A percentile compares a stretch with the other conserved stretches of the same genome.
Conservation (phyloP, 805 yeast species). For the Yarrowia sp. region DNA sequence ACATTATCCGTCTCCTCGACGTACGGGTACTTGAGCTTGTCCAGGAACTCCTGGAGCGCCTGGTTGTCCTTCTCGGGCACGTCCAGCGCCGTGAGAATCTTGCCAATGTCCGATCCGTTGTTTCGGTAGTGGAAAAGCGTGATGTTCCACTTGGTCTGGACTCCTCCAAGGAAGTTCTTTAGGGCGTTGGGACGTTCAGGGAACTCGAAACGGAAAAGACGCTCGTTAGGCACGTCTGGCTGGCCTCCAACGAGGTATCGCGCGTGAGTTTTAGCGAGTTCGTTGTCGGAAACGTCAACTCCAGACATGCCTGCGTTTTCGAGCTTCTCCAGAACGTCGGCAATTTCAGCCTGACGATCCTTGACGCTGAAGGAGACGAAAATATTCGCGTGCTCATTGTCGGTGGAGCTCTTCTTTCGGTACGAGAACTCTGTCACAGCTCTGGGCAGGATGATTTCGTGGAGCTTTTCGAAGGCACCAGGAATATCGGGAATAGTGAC, state of each 20-base stretch:
- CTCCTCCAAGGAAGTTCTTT: constrained; percentile 66
- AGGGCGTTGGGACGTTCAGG: constrained; percentile 98
- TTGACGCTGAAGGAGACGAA: constrained; percentile 82
- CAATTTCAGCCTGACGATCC: constrained; percentile 70
- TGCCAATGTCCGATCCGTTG: constrained; percentile 93
- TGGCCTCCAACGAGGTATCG: constrained; percentile 95
- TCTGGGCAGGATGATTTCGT: constrained; percentile 78
- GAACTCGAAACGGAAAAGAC: constrained; percentile 80
- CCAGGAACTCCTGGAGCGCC: constrained; percentile 66
- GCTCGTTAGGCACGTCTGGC: constrained; percentile 68
- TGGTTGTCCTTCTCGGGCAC: constrained; percentile 70
- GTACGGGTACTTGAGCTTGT: constrained; percentile 70
- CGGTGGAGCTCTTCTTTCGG: constrained; percentile 53
- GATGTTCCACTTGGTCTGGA: constrained; percentile 83
- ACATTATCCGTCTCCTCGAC: constrained; percentile 79
- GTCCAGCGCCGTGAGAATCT: constrained; percentile 83
- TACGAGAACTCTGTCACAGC: constrained; percentile 92
- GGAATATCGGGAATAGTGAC: constrained; percentile 91
- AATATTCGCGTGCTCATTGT: constrained; percentile 58
- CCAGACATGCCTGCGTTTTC: constrained; percentile 66
- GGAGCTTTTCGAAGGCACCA: constrained; percentile 81
- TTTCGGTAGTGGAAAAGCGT: constrained; percentile 95
- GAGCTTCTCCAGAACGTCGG: constrained; percentile 58
- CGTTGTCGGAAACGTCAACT: constrained; percentile 84
- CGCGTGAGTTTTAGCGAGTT: constrained; percentile 94